A percentile compares a stretch with the other conserved stretches of the same genome.
Conservation (phyloP, 192 early-diverging fungal species). For the Neocallimastix lanati region DNA sequence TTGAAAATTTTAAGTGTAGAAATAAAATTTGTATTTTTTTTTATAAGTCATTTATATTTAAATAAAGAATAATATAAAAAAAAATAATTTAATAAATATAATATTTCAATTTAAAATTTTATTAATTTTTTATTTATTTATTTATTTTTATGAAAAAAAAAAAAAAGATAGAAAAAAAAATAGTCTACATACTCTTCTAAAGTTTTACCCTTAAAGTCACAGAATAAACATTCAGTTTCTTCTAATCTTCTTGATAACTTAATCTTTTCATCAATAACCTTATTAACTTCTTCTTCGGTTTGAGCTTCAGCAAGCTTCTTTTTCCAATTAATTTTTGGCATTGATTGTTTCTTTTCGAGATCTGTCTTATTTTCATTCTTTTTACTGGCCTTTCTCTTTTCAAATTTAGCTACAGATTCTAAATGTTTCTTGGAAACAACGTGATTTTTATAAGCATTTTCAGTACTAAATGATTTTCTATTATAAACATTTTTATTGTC, state of each 20-base stretch:
- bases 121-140: background rate
- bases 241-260: constrained; percentile 42
- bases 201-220: constrained; percentile 22
- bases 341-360: background rate
- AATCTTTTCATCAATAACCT: constrained; percentile 68
- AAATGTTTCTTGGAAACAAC: constrained; percentile 88
- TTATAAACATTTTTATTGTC: background rate
- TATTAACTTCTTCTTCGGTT: constrained; percentile 44
- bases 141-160: background rate
- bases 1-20: no score
- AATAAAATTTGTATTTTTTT: no score
- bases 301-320: constrained; percentile 22
- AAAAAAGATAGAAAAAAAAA: constrained; percentile 35
- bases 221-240: constrained; percentile 80
- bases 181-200: constrained; percentile 17
- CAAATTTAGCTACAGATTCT: constrained; percentile 25
- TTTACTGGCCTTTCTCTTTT: constrained; percentile 2
- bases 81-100: no score
- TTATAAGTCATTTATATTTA: no score
- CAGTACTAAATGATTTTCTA: constrained; percentile 50
- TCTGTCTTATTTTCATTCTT: background rate
- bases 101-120: no score
- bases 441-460: constrained; percentile 81
- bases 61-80: no score
- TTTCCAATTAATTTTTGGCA: constrained; percentile 8